These are phyloP conservation scores for Picea sitchensis DNA, from an alignment of 75 land plant genomes.

Conservation along the genomic window DNA sequence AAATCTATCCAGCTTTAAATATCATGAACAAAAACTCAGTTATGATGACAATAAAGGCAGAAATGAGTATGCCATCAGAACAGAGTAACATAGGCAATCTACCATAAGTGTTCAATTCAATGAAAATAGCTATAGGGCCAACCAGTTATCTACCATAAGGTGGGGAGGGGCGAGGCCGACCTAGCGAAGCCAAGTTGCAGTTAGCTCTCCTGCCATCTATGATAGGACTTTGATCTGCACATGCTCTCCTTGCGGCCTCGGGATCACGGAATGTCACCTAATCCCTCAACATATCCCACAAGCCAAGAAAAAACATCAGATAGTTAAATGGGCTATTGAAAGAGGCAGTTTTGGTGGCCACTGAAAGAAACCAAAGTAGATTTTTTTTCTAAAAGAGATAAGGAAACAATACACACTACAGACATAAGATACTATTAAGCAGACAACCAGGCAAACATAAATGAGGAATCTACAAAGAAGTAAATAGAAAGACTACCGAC, in stretches of 20 bases:
- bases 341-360: conserved; percentile 3
- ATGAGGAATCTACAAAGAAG: too few species aligned
- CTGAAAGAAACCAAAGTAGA: background rate
- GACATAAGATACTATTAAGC: too few species aligned
- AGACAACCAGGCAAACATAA: too few species aligned
- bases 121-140: conserved; percentile 1
- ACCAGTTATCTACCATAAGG: conserved; percentile 36
- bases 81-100: background rate
- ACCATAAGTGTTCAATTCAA: background rate
- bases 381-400: too few species aligned
- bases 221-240: conserved; percentile 66
- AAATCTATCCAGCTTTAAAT: too few species aligned
- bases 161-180: conserved; percentile 34
- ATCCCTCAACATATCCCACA: conserved; percentile 34
- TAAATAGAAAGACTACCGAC: too few species aligned
- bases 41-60: too few species aligned
- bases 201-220: conserved; percentile 85
- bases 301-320: background rate
- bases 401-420: too few species aligned
- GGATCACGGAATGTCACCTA: conserved; percentile 85
- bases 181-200: conserved; percentile 83
- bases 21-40: too few species aligned
- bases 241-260: conserved; percentile 74
- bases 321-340: background rate
- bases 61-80: background rate